Base-by-base conservation (phyloP, 2,329 filamentous ascomycete species). In the Aureobasidium lini region DNA sequence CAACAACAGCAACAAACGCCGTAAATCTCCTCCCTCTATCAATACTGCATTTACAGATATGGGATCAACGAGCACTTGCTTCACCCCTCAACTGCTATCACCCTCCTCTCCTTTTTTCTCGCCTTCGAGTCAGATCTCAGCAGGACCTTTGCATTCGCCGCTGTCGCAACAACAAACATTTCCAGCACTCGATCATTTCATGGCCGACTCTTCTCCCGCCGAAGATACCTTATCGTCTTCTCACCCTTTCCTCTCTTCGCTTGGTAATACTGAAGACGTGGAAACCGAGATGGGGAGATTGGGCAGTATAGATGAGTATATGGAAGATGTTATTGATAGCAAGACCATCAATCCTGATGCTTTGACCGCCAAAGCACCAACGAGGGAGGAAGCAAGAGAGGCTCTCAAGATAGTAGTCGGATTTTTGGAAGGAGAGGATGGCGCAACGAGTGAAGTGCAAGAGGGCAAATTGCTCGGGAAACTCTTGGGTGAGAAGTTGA, bases 321-420 rank as follows among this genome's bases (percentile, higher is more conserved):
- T 77, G 68, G 67, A 72, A 36, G 62, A 66, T 13, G 42, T 28
- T 2, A 36, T 70, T 56, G 23, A 60, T 4, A 10, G 6, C 16
- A 28, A 28, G 6, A 37, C 47, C 7, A 28, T 49, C 11, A 28
- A 49, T 13, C 47, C 47, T 3, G 29, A 15, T 8, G 47, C 47
- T 2, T 3, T 49, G 4, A 65, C 28, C n/a, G n/a, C 18, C 4
- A 36, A 6, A n/a, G 31, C 4, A 6, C 18, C 61, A 88, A 90
- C 87, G 0, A 88, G 91, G 65, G 91, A 96, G 66, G 91, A 97
- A 71, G 92, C 92, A 4, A 83, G 89, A 40, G 82, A 84, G 54
- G 93, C 92, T 1, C 81, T 95, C 4, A 87, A 93, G 67, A 85
- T 92, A 2, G 83, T 96, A 18, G 82, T 95, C 70, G 86, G 76